Conservation (phyloP, 1,139 yeast species). For the Blastobotrys aristatus region DNA sequence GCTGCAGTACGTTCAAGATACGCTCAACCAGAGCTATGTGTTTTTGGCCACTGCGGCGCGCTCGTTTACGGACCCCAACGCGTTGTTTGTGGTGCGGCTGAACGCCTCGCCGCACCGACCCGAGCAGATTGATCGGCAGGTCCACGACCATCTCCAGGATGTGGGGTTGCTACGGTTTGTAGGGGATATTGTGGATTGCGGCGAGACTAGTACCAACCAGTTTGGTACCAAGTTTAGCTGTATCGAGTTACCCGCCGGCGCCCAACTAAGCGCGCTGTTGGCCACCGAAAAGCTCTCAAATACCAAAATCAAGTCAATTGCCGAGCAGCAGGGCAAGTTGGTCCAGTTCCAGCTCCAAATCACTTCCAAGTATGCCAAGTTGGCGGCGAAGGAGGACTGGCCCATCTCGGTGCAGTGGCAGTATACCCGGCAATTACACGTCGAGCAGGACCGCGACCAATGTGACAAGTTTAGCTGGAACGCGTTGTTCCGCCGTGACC, state of each 20-base stretch:
- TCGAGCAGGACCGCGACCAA: background rate
- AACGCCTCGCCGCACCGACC: background rate
- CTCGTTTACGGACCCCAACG: too few species aligned
- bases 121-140: background rate
- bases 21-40: too few species aligned
- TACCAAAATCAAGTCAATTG: background rate
- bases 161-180: background rate
- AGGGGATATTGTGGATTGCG: background rate
- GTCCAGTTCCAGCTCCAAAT: background rate
- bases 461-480: background rate
- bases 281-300: background rate
- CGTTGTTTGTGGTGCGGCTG: background rate
- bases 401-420: background rate
- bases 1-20: too few species aligned
- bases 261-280: background rate
- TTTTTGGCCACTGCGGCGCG: too few species aligned
- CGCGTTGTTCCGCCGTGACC: background rate
- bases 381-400: background rate
- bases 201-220: background rate
- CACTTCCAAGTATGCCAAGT: background rate
- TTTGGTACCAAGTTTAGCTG: background rate
- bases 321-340: background rate
- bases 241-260: background rate
- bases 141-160: background rate
- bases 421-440: background rate